Conservation (phyloP, 2,329 filamentous ascomycete genomes). For the Monilinia vaccinii-corymbosi region DNA sequence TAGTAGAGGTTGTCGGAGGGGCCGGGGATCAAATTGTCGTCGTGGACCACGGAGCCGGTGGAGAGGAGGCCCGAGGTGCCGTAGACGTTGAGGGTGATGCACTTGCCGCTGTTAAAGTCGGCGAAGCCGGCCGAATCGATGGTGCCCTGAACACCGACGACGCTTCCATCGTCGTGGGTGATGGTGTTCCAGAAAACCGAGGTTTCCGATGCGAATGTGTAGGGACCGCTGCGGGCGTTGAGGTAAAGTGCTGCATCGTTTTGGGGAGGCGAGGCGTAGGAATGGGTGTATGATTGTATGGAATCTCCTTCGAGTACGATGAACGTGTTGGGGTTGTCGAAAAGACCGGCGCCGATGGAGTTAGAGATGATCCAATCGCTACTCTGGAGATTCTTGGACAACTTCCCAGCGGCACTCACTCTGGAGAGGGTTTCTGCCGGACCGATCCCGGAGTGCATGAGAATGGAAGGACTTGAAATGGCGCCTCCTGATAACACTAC, state of each 20-base stretch:
- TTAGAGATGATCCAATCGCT: conserved; percentile 40
- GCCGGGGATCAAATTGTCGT: conserved; percentile 35
- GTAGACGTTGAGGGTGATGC: conserved; percentile 48
- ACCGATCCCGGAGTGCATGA: conserved; percentile 44
- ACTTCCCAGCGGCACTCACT: conserved; percentile 31
- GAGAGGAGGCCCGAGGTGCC: conserved; percentile 46
- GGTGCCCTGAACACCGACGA: conserved; percentile 42
- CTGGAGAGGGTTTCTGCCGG: conserved; percentile 24
- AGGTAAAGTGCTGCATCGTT: conserved; percentile 40
- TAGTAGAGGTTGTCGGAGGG: conserved; percentile 38
- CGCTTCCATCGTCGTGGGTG: conserved; percentile 33
- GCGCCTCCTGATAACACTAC: conserved; percentile 42
- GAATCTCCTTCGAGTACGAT: conserved; percentile 37
- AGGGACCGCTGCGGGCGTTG: conserved; percentile 39
- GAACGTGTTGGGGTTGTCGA: conserved; percentile 48
- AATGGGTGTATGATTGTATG: conserved; percentile 40
- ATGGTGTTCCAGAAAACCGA: conserved; percentile 44
- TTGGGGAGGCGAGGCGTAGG: conserved; percentile 36
- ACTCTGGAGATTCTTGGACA: conserved; percentile 27
- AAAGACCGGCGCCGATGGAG: conserved; percentile 40
- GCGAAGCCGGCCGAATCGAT: conserved; percentile 39
- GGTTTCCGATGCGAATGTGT: conserved; percentile 44
- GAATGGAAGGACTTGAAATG: conserved; percentile 42
- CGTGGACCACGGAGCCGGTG: conserved; percentile 37
- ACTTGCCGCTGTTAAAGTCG: conserved; percentile 34